Evolutionary conservation across 23 red algal species (phyloP), one percentile per base, ranked within the genome.

Genomic region (Cyanidium caldarium): DNA sequence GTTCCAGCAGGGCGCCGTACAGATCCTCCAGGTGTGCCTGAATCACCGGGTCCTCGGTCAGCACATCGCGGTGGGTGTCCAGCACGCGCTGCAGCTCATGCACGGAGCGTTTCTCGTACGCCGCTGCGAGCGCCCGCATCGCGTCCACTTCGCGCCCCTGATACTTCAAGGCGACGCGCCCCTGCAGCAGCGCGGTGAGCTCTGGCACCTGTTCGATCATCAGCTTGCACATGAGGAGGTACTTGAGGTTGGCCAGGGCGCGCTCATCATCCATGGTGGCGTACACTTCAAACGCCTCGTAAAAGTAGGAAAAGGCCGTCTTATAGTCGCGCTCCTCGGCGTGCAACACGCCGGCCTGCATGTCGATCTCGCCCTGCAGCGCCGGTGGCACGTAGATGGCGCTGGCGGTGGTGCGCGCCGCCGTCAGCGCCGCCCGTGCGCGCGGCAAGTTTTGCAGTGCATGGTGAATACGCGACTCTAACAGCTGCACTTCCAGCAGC

Each of bases 261-360:
- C 84, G 81, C 1, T 33, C 28, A 69, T 88, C 84, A 40, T 82
- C 84, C 40, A 98, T 72, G 21, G 80, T 81, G 65, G 82, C 76
- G 75, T 81, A 88, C 7, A 84, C 84, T 65, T 98, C 84, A 86
- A 98, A 98, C 15, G 84, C 80, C 45, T 98, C 92, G 69, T 86
- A 98, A 73, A 98, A 98, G 71, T 98, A 98, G 10, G 92, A 98
- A 68, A 84, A 98, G 25, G 84, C 92, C 2, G 92, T 98, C 78
- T 98, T 98, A 65, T 98, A 98, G 66, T 98, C 92, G 42, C 87
- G 86, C 43, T 98, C 92, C 35, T 98, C 92, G 2, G 92, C 92
- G 1, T 84, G 69, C 37, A 98, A 73, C 28, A 98, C 82, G 29
- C 83, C 92, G 21, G 92, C 92, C 57, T 77, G 75, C 83, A 98